A percentile compares a stretch with the other conserved stretches of the same genome.
Conservation (phyloP, 2,329 filamentous ascomycete genomes). For the Thermothelomyces thermophilus region DNA sequence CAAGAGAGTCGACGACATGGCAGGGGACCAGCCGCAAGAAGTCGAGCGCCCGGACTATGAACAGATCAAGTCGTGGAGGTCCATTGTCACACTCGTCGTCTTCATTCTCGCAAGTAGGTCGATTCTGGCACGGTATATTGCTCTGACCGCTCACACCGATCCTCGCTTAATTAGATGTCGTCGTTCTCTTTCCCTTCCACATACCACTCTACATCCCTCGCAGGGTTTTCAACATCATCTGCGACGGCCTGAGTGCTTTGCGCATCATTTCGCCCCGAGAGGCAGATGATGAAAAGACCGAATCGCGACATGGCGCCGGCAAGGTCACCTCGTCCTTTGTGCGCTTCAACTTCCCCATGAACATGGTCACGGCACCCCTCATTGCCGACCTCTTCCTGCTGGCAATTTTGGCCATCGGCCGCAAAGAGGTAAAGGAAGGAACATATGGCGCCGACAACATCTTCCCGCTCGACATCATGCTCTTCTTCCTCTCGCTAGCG, state of each 20-base stretch:
- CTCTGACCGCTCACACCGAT: not conserved
- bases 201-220: constrained; percentile 56
- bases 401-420: constrained; percentile 61
- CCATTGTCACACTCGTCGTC: constrained; percentile 62
- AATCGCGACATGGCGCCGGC: constrained; percentile 25
- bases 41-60: constrained; percentile 34
- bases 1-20: constrained; percentile 12
- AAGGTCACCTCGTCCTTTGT: constrained; percentile 39
- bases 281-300: constrained; percentile 22
- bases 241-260: constrained; percentile 36
- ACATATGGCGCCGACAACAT: constrained; percentile 61
- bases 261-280: constrained; percentile 48
- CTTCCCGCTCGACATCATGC: constrained; percentile 64
- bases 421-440: constrained; percentile 60
- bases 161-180: constrained; percentile 52
- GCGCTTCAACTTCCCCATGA: constrained; percentile 54
- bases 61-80: constrained; percentile 58
- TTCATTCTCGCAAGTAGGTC: constrained; percentile 65
- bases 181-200: constrained; percentile 63
- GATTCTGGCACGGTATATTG: not conserved
- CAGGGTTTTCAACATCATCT: constrained; percentile 37
- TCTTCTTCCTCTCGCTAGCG: constrained; percentile 65
- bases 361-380: constrained; percentile 64
- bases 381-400: constrained; percentile 66
- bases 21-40: not conserved